Conservation (phyloP, 352 stramenopile genomes). For the Globisporangium rhizosaccharum region DNA sequence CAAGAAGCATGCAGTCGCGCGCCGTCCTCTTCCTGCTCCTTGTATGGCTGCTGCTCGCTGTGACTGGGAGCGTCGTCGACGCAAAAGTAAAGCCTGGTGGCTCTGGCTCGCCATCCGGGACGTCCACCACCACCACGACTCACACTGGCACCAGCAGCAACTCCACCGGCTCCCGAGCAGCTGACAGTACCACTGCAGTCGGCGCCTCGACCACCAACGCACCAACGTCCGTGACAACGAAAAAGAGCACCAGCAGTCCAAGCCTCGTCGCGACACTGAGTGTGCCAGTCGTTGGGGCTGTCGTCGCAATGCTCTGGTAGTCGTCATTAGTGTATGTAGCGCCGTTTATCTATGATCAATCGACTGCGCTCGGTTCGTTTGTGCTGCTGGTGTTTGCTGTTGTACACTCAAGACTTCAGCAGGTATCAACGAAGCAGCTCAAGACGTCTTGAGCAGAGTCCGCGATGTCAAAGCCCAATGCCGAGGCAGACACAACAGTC, state of each 20-base stretch:
- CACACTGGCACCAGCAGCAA: background rate
- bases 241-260: background rate
- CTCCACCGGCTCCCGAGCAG: background rate
- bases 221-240: background rate
- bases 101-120: background rate
- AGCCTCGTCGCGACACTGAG: background rate
- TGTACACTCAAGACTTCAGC: too few species aligned
- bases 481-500: too few species aligned
- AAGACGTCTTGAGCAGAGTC: too few species aligned
- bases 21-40: background rate
- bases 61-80: background rate
- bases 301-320: conserved; percentile 1
- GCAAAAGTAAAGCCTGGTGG: background rate
- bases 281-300: background rate
- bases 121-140: too few species aligned
- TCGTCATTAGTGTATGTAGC: background rate
- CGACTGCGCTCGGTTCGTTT: background rate
- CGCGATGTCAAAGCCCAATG: too few species aligned
- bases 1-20: background rate
- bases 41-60: background rate
- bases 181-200: background rate
- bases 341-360: background rate
- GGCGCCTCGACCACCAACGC: background rate
- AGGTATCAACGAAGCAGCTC: too few species aligned
- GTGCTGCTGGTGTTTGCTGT: too few species aligned